Base-by-base conservation (phyloP, 148 eudicot species). In the Silene uniflora region DNA sequence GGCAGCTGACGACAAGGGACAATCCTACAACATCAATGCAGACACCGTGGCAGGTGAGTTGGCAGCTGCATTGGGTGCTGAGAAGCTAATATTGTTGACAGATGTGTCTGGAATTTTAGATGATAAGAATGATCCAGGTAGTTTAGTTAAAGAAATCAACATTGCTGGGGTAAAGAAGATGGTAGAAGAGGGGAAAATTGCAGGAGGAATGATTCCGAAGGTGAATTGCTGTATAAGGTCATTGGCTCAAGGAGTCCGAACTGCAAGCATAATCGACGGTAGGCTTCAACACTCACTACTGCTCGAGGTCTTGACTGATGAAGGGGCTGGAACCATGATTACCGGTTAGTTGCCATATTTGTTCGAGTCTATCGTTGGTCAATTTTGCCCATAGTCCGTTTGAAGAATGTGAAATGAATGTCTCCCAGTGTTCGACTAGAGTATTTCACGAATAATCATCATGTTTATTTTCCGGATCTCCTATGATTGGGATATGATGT, bases 241-340 rank as follows among this genome's bases (percentile, higher is more conserved):
- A 13, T 62, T 92, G 39, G 92, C 89, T 10, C 94, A 92, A 74
- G 97, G 97, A 49, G 97, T 92, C 11, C 69, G 82, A 67, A 92
- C 97, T 0, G 88, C 97, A 0, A 92, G 97, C 77, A 90, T 92
- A 29, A 90, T 92, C 14, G 92, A 92, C 67, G 97, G 94, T 0
- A 73, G 97, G 65, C 19, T 92, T 25, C 86, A 89, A 19, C 94
- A 92, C 81, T 92, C 92, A 7, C 69, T 92, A 74, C 84, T 92
- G 14, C 86, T 89, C 0, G 94, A 92, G 82, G 82, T 90, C 73
- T 83, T 91, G 18, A 92, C 97, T 2, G 94, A 87, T 73, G 86
- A 90, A 83, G 97, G 97, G 7, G 94, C 94, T 62, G 97, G 97
- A 42, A 91, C 97, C 16, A 91, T 91, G 97, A 91, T 91, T 29